Percentiles rank a stretch among this genome's conserved stretches.
Evolutionary conservation across 495 filamentous ascomycete species (phyloP).

Genomic region (Jackrogersella minutella): DNA sequence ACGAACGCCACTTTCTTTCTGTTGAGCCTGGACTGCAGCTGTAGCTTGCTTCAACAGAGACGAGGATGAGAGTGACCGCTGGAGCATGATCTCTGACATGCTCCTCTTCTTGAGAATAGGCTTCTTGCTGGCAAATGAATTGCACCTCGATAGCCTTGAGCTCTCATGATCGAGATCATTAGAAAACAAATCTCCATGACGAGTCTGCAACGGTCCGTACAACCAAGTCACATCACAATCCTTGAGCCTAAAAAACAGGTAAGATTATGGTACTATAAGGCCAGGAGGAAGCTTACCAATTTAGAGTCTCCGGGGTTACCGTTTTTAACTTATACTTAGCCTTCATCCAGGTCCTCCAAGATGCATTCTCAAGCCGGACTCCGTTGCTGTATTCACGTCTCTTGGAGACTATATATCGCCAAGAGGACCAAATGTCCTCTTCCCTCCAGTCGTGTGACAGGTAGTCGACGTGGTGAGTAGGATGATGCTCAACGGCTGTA

Average conservation of each 20-base stretch:
- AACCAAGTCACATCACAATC: conserved; percentile 98
- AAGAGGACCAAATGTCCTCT: conserved; percentile 98
- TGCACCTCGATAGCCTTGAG: conserved; percentile 73
- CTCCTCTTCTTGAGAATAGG: conserved; percentile 96
- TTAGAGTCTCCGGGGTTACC: conserved; percentile 85
- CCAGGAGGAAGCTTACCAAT: conserved; percentile 70
- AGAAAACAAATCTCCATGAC: conserved; percentile 54
- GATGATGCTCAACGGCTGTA: conserved; percentile 75
- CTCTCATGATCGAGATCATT: conserved; percentile 61
- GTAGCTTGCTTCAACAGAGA: conserved; percentile 94
- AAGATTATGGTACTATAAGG: conserved; percentile 20
- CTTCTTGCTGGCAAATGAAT: conserved; percentile 83
- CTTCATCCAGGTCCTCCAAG: conserved; percentile 98
- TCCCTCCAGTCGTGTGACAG: conserved; percentile 94
- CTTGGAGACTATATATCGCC: conserved; percentile 87
- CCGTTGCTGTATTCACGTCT: conserved; percentile 80
- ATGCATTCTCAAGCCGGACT: conserved; percentile 90
- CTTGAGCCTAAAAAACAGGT: conserved; percentile 74
- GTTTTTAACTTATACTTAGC: conserved; percentile 84
- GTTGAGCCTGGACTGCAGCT: conserved; percentile 89
- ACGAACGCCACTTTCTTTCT: conserved; percentile 62
- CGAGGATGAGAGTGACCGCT: conserved; percentile 87
- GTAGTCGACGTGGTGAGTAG: conserved; percentile 94
- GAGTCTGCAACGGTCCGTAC: conserved; percentile 89
- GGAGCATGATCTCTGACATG: conserved; percentile 94